Conservation (phyloP, 2,329 filamentous ascomycete species). For the Fusarium setosum region DNA sequence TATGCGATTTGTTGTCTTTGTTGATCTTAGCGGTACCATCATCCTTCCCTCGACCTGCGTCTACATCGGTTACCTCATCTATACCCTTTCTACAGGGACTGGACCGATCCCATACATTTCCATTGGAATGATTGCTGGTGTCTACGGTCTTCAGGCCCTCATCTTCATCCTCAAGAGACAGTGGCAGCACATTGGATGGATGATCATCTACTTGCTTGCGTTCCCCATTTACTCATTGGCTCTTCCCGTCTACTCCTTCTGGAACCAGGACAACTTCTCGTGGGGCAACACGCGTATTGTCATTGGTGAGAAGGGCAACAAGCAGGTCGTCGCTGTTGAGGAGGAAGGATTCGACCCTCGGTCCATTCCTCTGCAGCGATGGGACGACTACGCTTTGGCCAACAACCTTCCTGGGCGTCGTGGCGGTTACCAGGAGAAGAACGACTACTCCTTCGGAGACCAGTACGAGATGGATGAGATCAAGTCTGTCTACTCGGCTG, state of each 20-base stretch:
- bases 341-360: slow-evolving; percentile 90
- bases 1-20: slow-evolving; percentile 96
- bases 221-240: slow-evolving; percentile 94
- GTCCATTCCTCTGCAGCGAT: slow-evolving; percentile 92
- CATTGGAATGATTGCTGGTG: slow-evolving; percentile 86
- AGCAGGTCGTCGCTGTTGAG: slow-evolving; percentile 88
- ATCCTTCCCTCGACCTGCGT: slow-evolving; percentile 89
- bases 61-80: slow-evolving; percentile 90
- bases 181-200: slow-evolving; percentile 99
- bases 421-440: slow-evolving; percentile 75
- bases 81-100: slow-evolving; percentile 73
- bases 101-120: slow-evolving; percentile 89
- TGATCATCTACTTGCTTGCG: slow-evolving; percentile 98
- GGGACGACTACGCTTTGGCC: slow-evolving; percentile 91
- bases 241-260: slow-evolving; percentile 97
- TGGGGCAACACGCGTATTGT: slow-evolving; percentile 99
- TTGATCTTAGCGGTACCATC: slow-evolving; percentile 92
- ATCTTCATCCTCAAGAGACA: slow-evolving; percentile 98
- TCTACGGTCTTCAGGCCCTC: slow-evolving; percentile 94
- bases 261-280: slow-evolving; percentile 98
- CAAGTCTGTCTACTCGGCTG: slow-evolving; percentile 94
- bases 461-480: slow-evolving; percentile 98
- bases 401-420: slow-evolving; percentile 94
- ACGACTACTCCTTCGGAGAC: slow-evolving; percentile 74
- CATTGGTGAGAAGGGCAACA: slow-evolving; percentile 91